Evolutionary conservation across 768 basidiomycete species (phyloP).

Genomic region (Lactarius deliciosus): DNA sequence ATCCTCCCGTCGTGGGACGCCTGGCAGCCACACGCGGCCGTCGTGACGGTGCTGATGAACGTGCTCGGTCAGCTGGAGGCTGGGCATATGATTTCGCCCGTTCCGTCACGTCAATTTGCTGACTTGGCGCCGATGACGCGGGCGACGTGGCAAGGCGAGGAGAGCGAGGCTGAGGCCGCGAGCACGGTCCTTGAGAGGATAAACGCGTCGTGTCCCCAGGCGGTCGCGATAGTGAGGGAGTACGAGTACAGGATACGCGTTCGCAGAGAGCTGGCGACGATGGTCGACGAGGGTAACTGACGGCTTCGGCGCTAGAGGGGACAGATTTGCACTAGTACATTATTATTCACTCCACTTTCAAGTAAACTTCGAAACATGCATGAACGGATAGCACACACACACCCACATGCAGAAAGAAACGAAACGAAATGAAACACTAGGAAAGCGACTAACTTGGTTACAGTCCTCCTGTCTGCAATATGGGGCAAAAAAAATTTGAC

Average conservation of each 20-base stretch:
- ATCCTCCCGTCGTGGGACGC: slow-evolving; percentile 61
- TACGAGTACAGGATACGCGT: slow-evolving; percentile 51
- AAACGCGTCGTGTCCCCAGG: slow-evolving; percentile 38
- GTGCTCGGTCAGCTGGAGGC: slow-evolving; percentile 49
- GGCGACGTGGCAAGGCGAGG: slow-evolving; percentile 14
- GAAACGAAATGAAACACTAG: slow-evolving; percentile 8
- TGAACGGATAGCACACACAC: slow-evolving; percentile 1
- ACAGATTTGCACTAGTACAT: slow-evolving; percentile 27
- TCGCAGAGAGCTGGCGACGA: slow-evolving; percentile 20
- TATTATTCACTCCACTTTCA: slow-evolving; percentile 27
- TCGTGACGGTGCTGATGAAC: slow-evolving; percentile 48
- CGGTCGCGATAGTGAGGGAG: slow-evolving; percentile 48
- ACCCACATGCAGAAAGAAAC: not conserved
- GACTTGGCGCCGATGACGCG: slow-evolving; percentile 30
- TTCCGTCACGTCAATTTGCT: slow-evolving; percentile 31
- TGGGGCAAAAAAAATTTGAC: slow-evolving; percentile 1
- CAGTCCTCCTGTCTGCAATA: not conserved
- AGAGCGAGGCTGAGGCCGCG: slow-evolving; percentile 18
- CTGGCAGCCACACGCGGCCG: slow-evolving; percentile 62
- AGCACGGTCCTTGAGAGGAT: slow-evolving; percentile 16
- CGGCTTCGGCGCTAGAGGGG: too few relatives aligned
- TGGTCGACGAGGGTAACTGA: slow-evolving; percentile 18
- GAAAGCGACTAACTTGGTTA: slow-evolving; percentile 10
- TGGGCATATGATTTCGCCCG: slow-evolving; percentile 50
- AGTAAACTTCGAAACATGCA: not conserved